Conservation (phyloP, 257 asterid genomes). For the Rubia yunnanensis region DNA sequence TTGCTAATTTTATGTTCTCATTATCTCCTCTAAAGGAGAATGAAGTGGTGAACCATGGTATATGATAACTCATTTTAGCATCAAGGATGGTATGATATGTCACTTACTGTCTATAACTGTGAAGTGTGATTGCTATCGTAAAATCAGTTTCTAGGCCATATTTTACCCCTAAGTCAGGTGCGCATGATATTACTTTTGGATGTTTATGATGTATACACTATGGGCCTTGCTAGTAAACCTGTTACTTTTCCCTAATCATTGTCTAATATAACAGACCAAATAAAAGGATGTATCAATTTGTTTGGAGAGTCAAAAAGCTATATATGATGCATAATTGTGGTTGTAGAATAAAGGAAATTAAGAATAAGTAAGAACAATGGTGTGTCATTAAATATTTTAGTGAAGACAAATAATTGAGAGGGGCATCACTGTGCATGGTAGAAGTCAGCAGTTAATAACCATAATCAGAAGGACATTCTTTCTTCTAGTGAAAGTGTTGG, state of each 20-base stretch:
- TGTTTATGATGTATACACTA: background rate
- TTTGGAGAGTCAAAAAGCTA: background rate
- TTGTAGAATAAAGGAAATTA: background rate
- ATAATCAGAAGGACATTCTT: background rate
- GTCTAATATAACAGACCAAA: background rate
- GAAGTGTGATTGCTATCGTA: background rate
- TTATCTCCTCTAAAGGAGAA: background rate
- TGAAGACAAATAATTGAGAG: background rate
- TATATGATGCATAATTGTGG: background rate
- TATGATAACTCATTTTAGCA: background rate
- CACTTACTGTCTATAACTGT: background rate
- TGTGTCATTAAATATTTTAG: background rate
- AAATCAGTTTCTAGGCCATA: background rate
- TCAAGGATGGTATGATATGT: background rate
- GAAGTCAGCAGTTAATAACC: background rate
- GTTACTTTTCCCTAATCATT: background rate
- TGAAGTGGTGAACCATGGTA: constrained; percentile 1
- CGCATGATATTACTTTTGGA: background rate
- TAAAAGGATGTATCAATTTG: background rate
- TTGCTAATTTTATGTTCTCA: background rate
- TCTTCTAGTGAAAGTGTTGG: background rate
- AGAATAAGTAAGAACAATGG: background rate
- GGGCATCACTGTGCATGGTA: background rate
- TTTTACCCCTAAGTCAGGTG: background rate
- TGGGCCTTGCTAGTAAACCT: background rate